Conservation (phyloP, 371 early-diverging fungal species). For the Mucor racemosus region DNA sequence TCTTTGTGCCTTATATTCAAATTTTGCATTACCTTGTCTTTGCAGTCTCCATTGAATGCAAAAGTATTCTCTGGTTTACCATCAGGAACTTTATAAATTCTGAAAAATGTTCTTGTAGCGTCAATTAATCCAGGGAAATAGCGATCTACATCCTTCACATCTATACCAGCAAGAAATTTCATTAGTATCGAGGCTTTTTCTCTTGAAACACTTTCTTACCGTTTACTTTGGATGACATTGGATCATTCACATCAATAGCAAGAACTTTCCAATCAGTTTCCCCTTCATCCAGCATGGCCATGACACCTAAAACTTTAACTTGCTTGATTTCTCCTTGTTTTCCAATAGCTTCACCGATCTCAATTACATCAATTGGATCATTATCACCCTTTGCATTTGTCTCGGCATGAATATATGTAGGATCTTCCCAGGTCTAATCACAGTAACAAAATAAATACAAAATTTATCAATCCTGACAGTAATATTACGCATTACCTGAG, state of each 20-base stretch:
- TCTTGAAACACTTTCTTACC: conserved; percentile 33
- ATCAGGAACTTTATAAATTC: conserved; percentile 97
- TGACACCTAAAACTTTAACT: conserved; percentile 97
- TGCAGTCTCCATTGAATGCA: conserved; percentile 93
- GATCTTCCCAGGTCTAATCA: conserved; percentile 97
- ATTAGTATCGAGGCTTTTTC: not conserved
- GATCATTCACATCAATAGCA: conserved; percentile 96
- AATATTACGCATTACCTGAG: conserved; percentile 64
- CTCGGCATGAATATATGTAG: conserved; percentile 81
- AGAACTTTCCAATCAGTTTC: conserved; percentile 99
- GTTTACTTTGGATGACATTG: conserved; percentile 90
- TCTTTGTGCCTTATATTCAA: not conserved
- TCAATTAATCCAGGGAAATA: conserved; percentile 90
- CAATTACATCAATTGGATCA: conserved; percentile 98
- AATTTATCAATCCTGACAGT: not conserved
- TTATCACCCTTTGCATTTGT: conserved; percentile 96
- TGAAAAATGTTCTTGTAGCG: conserved; percentile 96
- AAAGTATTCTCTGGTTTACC: conserved; percentile 96
- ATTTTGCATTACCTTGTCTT: conserved; percentile 59
- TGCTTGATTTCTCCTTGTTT: conserved; percentile 96
- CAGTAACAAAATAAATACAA: not conserved
- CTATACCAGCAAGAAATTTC: conserved; percentile 23
- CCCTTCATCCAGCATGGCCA: conserved; percentile 98
- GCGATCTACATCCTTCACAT: conserved; percentile 94
- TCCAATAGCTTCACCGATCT: conserved; percentile 94